These are phyloP conservation scores for Candolleomyces aberdarensis DNA, from an alignment of 768 basidiomycete species.

Conservation along the genomic window DNA sequence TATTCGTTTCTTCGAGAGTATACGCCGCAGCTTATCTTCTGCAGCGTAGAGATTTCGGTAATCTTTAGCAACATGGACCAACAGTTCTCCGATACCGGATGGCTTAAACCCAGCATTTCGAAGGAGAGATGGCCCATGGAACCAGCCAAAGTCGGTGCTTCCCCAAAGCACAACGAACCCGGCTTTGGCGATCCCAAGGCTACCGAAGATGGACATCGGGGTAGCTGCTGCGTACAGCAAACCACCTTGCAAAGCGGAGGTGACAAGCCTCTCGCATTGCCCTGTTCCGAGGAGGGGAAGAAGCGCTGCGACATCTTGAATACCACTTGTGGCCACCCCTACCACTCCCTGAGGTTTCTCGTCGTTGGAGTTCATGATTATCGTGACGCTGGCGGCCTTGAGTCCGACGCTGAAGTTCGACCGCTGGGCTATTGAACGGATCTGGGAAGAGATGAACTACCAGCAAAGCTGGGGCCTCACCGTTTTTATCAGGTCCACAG, in stretches of 20 bases:
- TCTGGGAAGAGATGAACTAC: no score
- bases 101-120: not conserved
- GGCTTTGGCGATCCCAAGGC: slow-evolving; percentile 19
- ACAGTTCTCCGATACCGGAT: not conserved
- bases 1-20: not conserved
- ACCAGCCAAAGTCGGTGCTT: slow-evolving; percentile 3
- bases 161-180: slow-evolving; percentile 14
- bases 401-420: no score
- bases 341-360: not conserved
- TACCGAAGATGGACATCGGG: slow-evolving; percentile 22
- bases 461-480: no score
- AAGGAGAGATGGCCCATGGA: not conserved
- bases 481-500: no score
- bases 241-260: slow-evolving; percentile 15
- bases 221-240: slow-evolving; percentile 22
- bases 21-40: not conserved
- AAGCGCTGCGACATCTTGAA: slow-evolving; percentile 22
- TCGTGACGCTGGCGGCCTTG: no score
- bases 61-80: not conserved
- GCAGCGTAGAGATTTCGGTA: not conserved
- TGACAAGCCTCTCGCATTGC: slow-evolving; percentile 19
- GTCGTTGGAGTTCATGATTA: not conserved
- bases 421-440: no score
- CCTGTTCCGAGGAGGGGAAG: slow-evolving; percentile 22
- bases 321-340: slow-evolving; percentile 12